Conservation (phyloP, 495 filamentous ascomycete genomes). For the Hypoxylon lienhwacheense region DNA sequence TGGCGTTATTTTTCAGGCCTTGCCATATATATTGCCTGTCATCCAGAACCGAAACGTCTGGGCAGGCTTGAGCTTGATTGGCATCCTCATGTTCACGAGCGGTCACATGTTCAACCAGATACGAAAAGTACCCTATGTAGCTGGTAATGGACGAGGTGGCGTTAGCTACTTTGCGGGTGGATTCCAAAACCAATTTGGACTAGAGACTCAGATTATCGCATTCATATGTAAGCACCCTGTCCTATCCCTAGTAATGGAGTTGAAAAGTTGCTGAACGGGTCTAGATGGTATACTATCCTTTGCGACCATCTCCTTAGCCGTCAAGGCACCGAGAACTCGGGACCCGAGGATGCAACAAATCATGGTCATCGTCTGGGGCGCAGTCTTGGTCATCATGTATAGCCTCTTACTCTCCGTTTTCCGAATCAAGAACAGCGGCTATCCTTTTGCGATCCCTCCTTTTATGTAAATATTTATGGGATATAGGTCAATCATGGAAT, state of each 20-base stretch:
- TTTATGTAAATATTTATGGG: slow-evolving; percentile 56
- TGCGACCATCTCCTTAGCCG: slow-evolving; percentile 80
- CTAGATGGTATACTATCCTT: slow-evolving; percentile 92
- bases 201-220: slow-evolving; percentile 95
- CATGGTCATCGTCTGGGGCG: slow-evolving; percentile 79
- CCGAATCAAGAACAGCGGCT: slow-evolving; percentile 90
- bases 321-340: slow-evolving; percentile 86
- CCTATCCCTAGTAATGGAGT: background rate
- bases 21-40: slow-evolving; percentile 80
- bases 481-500: background rate
- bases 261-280: slow-evolving; percentile 29
- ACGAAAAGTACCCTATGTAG: slow-evolving; percentile 92
- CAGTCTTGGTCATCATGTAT: slow-evolving; percentile 78
- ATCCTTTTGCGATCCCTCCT: slow-evolving; percentile 91
- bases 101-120: slow-evolving; percentile 99
- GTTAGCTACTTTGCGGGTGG: slow-evolving; percentile 90
- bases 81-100: slow-evolving; percentile 90
- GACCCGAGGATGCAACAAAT: slow-evolving; percentile 78
- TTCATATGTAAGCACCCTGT: slow-evolving; percentile 77
- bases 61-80: slow-evolving; percentile 87
- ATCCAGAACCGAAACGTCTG: slow-evolving; percentile 90
- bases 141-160: slow-evolving; percentile 80
- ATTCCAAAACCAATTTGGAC: slow-evolving; percentile 92
- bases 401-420: slow-evolving; percentile 94
- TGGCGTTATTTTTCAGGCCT: slow-evolving; percentile 72